These are phyloP conservation scores for Dioszegia crocea DNA, from an alignment of 768 basidiomycete genomes.

Conservation along the genomic window DNA sequence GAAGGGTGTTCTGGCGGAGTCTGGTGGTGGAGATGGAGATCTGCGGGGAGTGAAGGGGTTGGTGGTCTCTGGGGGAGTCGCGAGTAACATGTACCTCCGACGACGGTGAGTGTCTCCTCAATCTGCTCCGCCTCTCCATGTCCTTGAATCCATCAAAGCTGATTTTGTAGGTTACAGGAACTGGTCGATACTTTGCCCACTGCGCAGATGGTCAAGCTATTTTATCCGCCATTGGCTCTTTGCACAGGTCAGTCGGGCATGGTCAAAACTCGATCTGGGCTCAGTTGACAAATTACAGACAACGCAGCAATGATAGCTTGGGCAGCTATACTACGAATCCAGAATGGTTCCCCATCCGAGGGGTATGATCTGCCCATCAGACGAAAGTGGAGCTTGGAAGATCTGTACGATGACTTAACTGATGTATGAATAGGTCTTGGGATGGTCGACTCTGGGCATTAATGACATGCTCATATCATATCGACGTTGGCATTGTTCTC, in stretches of 20 bases:
- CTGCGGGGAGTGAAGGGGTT: slow-evolving; percentile 52
- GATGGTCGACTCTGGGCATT: not conserved
- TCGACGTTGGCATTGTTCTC: too few species aligned
- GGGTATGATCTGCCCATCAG: slow-evolving; percentile 61
- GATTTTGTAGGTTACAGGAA: slow-evolving; percentile 23
- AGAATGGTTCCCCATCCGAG: slow-evolving; percentile 58
- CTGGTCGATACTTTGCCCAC: slow-evolving; percentile 24
- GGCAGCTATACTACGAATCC: slow-evolving; percentile 80
- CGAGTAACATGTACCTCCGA: slow-evolving; percentile 72
- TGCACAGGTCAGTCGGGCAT: slow-evolving; percentile 66
- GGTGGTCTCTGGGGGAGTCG: slow-evolving; percentile 89
- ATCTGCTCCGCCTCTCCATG: not conserved
- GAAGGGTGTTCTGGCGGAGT: slow-evolving; percentile 51
- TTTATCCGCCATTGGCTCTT: slow-evolving; percentile 69
- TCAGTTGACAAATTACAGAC: slow-evolving; percentile 55
- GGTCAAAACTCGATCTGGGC: not conserved
- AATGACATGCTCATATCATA: too few species aligned
- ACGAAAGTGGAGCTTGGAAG: slow-evolving; percentile 77
- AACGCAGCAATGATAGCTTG: slow-evolving; percentile 97
- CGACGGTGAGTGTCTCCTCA: slow-evolving; percentile 55
- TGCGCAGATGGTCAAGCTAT: slow-evolving; percentile 51
- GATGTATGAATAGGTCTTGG: not conserved
- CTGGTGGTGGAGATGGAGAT: not conserved
- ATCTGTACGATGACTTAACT: slow-evolving; percentile 46
- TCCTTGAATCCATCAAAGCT: not conserved